phyloP scores from a whole-genome alignment of 202 grass and related monocot species.

The Panicum virgatum region DNA sequence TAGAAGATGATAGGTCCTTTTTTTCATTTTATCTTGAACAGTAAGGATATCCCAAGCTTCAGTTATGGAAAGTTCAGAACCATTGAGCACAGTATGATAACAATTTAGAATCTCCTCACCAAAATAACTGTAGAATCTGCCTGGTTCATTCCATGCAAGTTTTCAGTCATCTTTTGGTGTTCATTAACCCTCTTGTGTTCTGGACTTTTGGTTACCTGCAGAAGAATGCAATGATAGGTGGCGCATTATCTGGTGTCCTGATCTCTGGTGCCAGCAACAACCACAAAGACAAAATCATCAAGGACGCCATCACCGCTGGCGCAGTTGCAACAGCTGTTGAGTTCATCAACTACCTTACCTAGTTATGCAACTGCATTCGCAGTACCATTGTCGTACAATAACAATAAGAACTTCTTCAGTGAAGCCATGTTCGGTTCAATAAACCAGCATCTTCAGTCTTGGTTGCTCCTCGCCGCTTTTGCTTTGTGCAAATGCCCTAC shows the following conservation, averaged over 20 bases:
- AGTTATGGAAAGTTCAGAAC: not conserved
- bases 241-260: conserved; percentile 59
- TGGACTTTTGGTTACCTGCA: conserved; percentile 29
- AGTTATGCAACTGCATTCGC: conserved; percentile 28
- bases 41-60: not conserved
- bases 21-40: not conserved
- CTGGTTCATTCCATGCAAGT: not conserved
- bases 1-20: not conserved
- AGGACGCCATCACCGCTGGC: conserved; percentile 65
- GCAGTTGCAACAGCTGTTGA: conserved; percentile 76
- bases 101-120: not conserved
- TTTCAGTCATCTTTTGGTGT: not conserved
- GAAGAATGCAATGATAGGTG: conserved; percentile 89
- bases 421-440: conserved; percentile 24
- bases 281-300: conserved; percentile 57
- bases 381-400: conserved; percentile 3
- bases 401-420: conserved; percentile 39
- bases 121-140: not conserved
- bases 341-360: conserved; percentile 80
- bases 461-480: not conserved
- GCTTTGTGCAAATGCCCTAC: not conserved
- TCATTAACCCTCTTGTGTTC: not conserved
- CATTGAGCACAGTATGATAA: not conserved
- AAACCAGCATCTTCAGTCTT: not conserved
- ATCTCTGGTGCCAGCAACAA: conserved; percentile 60